Evolutionary conservation across 768 basidiomycete species (phyloP).

Genomic region (Xerocomellus amylosporus): DNA sequence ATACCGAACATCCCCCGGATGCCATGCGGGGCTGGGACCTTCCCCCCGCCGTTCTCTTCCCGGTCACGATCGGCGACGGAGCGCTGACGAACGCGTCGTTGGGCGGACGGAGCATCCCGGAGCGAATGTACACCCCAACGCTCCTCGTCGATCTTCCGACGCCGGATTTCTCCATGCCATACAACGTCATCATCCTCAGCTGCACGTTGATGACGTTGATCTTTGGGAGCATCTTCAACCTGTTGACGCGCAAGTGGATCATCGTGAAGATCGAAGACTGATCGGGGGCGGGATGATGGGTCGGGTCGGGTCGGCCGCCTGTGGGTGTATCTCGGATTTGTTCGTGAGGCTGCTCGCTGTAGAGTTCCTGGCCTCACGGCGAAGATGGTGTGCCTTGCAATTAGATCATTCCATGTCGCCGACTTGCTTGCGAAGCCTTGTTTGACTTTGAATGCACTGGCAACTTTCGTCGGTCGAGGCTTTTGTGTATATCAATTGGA

Average conservation of each 20-base stretch:
- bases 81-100: constrained; percentile 1
- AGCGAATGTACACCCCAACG: constrained; percentile 71
- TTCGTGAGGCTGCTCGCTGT: too few relatives aligned
- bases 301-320: too few relatives aligned
- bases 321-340: background rate
- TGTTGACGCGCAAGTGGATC: constrained; percentile 79
- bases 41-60: constrained; percentile 76
- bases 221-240: constrained; percentile 90
- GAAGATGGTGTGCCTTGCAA: too few relatives aligned
- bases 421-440: too few relatives aligned
- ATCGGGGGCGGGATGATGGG: background rate
- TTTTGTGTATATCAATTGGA: too few relatives aligned
- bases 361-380: too few relatives aligned
- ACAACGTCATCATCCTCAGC: constrained; percentile 98
- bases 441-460: too few relatives aligned
- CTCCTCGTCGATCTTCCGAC: constrained; percentile 93
- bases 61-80: constrained; percentile 10
- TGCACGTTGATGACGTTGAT: constrained; percentile 88
- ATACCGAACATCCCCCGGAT: constrained; percentile 95
- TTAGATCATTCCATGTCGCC: too few relatives aligned
- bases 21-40: constrained; percentile 95
- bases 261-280: constrained; percentile 38
- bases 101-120: constrained; percentile 8
- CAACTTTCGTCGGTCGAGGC: too few relatives aligned
- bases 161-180: constrained; percentile 99